Evolutionary conservation across 164 flowering plant genomes (phyloP).

Genomic region (Berberis thunbergii): DNA sequence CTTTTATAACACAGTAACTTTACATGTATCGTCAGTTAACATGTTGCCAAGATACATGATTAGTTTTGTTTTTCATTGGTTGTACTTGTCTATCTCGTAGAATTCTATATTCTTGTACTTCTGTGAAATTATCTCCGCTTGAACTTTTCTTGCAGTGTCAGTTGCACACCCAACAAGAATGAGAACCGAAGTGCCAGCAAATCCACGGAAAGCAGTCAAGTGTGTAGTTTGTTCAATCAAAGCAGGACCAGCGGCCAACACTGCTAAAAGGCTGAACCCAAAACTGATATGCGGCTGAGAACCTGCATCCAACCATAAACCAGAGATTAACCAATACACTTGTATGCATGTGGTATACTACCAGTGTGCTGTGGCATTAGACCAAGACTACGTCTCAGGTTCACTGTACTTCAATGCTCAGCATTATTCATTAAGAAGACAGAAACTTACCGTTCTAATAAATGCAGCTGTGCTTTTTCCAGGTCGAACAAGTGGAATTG

Average conservation of each 20-base stretch:
- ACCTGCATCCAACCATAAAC: slow-evolving; percentile 40
- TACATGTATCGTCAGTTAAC: background rate
- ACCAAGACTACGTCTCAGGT: background rate
- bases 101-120: slow-evolving; percentile 96
- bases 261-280: slow-evolving; percentile 90
- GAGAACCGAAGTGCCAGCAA: slow-evolving; percentile 97
- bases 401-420: background rate
- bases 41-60: background rate
- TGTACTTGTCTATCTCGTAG: slow-evolving; percentile 47
- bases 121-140: slow-evolving; percentile 96
- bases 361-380: background rate
- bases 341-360: no score
- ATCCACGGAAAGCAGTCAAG: slow-evolving; percentile 91
- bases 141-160: slow-evolving; percentile 96
- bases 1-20: slow-evolving; percentile 1
- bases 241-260: slow-evolving; percentile 94
- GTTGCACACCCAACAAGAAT: slow-evolving; percentile 99
- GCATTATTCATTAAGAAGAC: background rate
- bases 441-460: slow-evolving; percentile 59
- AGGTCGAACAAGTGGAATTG: slow-evolving; percentile 95
- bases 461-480: slow-evolving; percentile 93
- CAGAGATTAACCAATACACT: background rate
- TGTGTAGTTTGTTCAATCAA: slow-evolving; percentile 83
- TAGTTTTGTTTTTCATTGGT: slow-evolving; percentile 7
- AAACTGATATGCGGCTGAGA: slow-evolving; percentile 92